Evolutionary conservation across 805 yeast genomes (phyloP).

Genomic region (Cyberlindnera mycetangii): DNA sequence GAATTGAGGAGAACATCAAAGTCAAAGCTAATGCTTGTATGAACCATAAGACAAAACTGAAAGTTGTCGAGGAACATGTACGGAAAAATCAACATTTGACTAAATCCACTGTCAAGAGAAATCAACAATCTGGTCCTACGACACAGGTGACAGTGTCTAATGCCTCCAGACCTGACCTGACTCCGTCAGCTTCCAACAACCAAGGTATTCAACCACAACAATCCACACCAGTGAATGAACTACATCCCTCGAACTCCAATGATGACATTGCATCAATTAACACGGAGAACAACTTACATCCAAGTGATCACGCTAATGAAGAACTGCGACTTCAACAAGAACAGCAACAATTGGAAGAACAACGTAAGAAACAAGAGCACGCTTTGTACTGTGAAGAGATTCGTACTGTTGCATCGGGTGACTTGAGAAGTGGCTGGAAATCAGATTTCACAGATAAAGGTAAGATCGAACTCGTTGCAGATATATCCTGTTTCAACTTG

Average conservation of each 20-base stretch:
- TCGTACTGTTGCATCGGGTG: constrained; percentile 73
- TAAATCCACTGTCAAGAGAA: constrained; percentile 32
- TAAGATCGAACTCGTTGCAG: constrained; percentile 73
- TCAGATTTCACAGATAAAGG: constrained; percentile 82
- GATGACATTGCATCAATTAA: constrained; percentile 15
- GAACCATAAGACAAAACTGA: constrained; percentile 50
- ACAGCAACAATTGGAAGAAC: constrained; percentile 21
- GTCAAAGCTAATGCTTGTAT: constrained; percentile 58
- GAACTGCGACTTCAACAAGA: constrained; percentile 27
- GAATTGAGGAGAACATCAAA: constrained; percentile 78
- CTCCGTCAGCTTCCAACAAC: constrained; percentile 21
- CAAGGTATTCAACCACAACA: constrained; percentile 7
- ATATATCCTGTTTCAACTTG: constrained; percentile 56
- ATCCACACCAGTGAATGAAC: neutral
- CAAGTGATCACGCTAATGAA: constrained; percentile 33
- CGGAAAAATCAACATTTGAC: constrained; percentile 28
- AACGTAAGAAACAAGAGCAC: constrained; percentile 33
- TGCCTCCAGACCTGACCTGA: constrained; percentile 20
- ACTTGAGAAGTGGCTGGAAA: constrained; percentile 91
- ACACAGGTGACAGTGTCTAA: constrained; percentile 33
- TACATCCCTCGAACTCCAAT: constrained; percentile 8
- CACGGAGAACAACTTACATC: constrained; percentile 20
- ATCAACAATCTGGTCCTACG: constrained; percentile 38
- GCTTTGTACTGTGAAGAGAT: constrained; percentile 67
- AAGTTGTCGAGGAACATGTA: constrained; percentile 40